These are phyloP conservation scores for Hirschfeldia incana DNA, from an alignment of 345 rosid species.

Conservation along the genomic window DNA sequence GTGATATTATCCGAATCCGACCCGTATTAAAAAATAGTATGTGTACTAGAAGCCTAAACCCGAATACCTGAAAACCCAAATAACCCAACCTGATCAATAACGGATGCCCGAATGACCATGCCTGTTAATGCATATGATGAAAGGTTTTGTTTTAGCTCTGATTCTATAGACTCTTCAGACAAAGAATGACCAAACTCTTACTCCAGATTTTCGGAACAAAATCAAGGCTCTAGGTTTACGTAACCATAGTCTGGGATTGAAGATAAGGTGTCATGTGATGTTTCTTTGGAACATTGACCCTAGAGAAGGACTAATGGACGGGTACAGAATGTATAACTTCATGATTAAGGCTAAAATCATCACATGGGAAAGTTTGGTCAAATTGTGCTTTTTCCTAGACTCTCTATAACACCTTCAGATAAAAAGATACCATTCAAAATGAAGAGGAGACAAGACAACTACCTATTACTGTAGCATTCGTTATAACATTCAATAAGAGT, in stretches of 20 bases:
- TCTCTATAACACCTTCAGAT: neutral
- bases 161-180: neutral
- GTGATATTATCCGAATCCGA: no score
- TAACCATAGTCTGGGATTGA: neutral
- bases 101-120: no score
- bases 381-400: neutral
- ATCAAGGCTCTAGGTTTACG: neutral
- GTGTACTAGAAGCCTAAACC: no score
- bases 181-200: neutral
- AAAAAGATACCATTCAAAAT: neutral
- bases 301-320: neutral
- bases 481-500: neutral
- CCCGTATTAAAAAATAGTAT: no score
- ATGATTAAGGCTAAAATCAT: neutral
- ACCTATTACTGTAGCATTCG: neutral
- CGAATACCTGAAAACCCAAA: no score
- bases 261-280: neutral
- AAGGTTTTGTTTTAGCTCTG: neutral
- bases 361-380: neutral
- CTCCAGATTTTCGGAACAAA: neutral
- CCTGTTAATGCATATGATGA: neutral
- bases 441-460: neutral
- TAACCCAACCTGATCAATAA: no score
- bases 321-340: neutral
- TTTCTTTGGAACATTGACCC: neutral